Evolutionary conservation across 2,329 filamentous ascomycete species (phyloP), one percentile per base, ranked within the genome.

Genomic region (Penicillium sp.): DNA sequence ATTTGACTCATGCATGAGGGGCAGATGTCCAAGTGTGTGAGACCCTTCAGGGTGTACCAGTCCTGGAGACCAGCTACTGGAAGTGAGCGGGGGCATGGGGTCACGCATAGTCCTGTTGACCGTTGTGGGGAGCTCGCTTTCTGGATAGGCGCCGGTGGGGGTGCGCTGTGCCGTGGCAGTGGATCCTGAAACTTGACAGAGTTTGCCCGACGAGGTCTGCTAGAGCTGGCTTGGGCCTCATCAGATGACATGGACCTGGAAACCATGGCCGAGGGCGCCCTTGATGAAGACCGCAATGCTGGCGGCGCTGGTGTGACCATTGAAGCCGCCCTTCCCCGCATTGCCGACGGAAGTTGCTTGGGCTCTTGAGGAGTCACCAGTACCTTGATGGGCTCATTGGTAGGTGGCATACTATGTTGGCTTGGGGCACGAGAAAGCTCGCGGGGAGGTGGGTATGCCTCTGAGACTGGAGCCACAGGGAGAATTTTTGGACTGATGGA

Each of bases 11-110:
- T 91, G 75, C 93, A 98, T 13, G 84, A 85, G 0, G 91, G 90
- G 66, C 93, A 97, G 46, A 97, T 88, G 60, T 90, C 86, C 64
- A 97, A 89, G 58, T 84, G 84, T 13, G 86, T 83, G 59, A 87
- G 84, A 14, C 86, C 84, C 4, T 85, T 85, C 5, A 97, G 79
- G 0, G 88, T 93, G 59, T 92, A 86, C 90, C 93, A 97, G 67
- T 95, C 91, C 60, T 88, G 80, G 59, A 87, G 82, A 1, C 87
- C 86, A 10, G 83, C 77, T 13, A 85, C 82, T 11, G 85, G 84
- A 5, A 81, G 77, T 39, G 82, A 84, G 58, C 90, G 83, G 7
- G 87, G 88, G 65, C 93, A 96, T 3, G 86, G 81, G 3, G 89
- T 85, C 14, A 93, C 79, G 27, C 61, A 68, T 43, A 72, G 60